These are phyloP conservation scores for Friedmanniomyces endolithicus DNA, from an alignment of 495 filamentous ascomycete species.

Conservation along the genomic window DNA sequence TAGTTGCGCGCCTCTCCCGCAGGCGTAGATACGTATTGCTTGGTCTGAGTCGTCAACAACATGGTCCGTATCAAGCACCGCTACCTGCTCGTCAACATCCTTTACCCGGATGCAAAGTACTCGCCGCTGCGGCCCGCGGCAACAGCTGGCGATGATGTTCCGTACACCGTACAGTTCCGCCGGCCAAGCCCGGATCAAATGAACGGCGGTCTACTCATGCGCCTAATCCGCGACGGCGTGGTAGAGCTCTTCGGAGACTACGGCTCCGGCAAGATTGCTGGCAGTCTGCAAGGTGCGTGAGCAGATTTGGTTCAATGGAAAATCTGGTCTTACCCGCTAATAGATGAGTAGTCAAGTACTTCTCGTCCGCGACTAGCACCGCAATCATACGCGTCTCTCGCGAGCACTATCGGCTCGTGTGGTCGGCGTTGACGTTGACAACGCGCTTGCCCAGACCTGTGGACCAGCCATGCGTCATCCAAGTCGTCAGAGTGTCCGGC, in stretches of 20 bases:
- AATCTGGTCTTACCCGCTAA: not conserved
- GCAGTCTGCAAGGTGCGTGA: slow-evolving; percentile 49
- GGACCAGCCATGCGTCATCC: slow-evolving; percentile 55
- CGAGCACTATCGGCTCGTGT: slow-evolving; percentile 69
- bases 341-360: slow-evolving; percentile 64
- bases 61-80: slow-evolving; percentile 97
- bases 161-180: slow-evolving; percentile 56
- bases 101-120: slow-evolving; percentile 51
- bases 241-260: slow-evolving; percentile 78
- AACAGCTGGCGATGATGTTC: slow-evolving; percentile 31
- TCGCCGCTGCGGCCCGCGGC: slow-evolving; percentile 15
- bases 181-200: slow-evolving; percentile 59
- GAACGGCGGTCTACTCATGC: slow-evolving; percentile 48
- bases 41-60: not conserved
- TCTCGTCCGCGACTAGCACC: slow-evolving; percentile 83
- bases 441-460: slow-evolving; percentile 46
- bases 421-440: slow-evolving; percentile 79
- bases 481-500: slow-evolving; percentile 82
- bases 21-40: not conserved
- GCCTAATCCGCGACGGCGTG: slow-evolving; percentile 56
- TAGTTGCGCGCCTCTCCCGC: not conserved
- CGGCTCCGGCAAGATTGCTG: slow-evolving; percentile 53
- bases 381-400: slow-evolving; percentile 74
- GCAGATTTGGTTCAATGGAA: no score
- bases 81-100: slow-evolving; percentile 82